phyloP scores from a whole-genome alignment of 192 early-diverging fungal species.

The Rhizophlyctis rosea region DNA sequence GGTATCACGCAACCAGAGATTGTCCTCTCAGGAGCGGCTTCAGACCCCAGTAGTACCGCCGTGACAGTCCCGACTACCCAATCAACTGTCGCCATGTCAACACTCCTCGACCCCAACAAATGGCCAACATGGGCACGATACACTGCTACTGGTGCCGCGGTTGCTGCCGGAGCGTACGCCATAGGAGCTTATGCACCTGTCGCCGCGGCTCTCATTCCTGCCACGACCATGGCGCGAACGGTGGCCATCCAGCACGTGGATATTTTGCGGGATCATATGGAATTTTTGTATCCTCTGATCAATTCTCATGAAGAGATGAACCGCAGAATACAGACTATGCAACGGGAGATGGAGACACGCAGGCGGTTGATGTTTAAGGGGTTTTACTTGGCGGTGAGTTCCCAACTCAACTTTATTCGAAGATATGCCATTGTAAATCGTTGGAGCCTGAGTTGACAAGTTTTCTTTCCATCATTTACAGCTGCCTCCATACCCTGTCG shows the following conservation, averaged over 20 bases:
- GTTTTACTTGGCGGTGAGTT: slow-evolving; percentile 20
- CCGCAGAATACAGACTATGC: slow-evolving; percentile 26
- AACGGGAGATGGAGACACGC: slow-evolving; percentile 27
- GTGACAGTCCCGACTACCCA: background rate
- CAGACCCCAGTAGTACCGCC: background rate
- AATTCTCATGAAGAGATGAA: slow-evolving; percentile 30
- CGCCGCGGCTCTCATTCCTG: slow-evolving; percentile 14
- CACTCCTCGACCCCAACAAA: slow-evolving; percentile 1
- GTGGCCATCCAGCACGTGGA: slow-evolving; percentile 20
- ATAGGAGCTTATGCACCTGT: slow-evolving; percentile 15
- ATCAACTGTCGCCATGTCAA: background rate
- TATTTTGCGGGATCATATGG: slow-evolving; percentile 25
- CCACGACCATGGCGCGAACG: slow-evolving; percentile 10
- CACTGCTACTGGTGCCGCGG: slow-evolving; percentile 23
- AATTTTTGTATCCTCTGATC: slow-evolving; percentile 39
- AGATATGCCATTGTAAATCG: background rate
- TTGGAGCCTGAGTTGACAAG: background rate
- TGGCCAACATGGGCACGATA: slow-evolving; percentile 16
- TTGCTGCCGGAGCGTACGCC: slow-evolving; percentile 22
- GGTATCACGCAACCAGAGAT: background rate
- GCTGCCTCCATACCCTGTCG: background rate
- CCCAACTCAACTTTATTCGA: background rate
- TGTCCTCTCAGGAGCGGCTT: background rate
- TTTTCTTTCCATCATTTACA: too few relatives aligned
- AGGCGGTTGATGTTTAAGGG: slow-evolving; percentile 27